These are phyloP conservation scores for Cnidoscolus chayamansa DNA, from an alignment of 441 rosid genomes.

Conservation along the genomic window DNA sequence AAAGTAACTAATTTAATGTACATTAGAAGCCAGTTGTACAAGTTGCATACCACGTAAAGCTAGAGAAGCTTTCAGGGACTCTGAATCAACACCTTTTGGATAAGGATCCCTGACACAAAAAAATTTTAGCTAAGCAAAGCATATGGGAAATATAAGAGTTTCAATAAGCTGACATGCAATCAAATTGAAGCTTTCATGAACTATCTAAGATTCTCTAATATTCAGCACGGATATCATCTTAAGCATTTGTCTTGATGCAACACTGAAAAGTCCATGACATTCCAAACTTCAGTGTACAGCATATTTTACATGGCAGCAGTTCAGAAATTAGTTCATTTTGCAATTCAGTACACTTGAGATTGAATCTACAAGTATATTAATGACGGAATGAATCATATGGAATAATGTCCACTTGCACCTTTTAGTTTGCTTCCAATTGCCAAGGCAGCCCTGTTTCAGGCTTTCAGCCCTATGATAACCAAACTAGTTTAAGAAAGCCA, in stretches of 20 bases:
- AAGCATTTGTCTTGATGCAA: no score
- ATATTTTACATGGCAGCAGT: no score
- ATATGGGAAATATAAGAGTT: not conserved
- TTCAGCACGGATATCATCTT: not conserved
- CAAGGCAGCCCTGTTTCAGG: not conserved
- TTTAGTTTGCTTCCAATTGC: conserved; percentile 2
- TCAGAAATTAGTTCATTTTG: not conserved
- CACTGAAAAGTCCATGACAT: no score
- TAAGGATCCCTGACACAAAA: conserved; percentile 50
- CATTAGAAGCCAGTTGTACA: conserved; percentile 6
- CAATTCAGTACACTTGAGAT: not conserved
- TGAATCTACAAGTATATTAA: not conserved
- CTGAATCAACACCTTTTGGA: conserved; percentile 50
- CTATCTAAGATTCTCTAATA: not conserved
- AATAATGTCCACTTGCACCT: not conserved
- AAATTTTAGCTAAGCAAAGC: not conserved
- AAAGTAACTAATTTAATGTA: not conserved
- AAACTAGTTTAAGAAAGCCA: not conserved
- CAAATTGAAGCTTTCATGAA: not conserved
- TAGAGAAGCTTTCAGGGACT: conserved; percentile 51
- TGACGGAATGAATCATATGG: not conserved
- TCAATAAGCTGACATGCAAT: not conserved
- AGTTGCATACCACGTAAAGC: conserved; percentile 41
- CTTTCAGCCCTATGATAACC: not conserved
- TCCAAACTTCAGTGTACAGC: not conserved